Base-by-base conservation (phyloP, 1,139 yeast species). In the Zygoascus meyerae region DNA sequence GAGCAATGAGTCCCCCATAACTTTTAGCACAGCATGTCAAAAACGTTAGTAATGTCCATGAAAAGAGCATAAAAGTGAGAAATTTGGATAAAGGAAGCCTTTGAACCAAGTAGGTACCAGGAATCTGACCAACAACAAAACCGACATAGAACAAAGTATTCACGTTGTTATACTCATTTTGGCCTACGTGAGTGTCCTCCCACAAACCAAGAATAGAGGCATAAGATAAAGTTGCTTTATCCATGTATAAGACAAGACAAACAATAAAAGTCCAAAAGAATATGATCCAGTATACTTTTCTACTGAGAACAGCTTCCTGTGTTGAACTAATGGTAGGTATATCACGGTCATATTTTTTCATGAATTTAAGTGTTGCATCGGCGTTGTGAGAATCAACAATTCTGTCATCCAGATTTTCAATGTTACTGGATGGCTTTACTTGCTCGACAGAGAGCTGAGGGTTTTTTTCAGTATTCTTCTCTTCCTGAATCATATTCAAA, bases 131-230 rank as follows among this genome's bases (percentile, higher is more conserved):
- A 31, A 74, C 66, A 47, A 75, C 55, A 53, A 74, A 75, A 9
- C 79, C 80, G 51, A 74, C 68, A 54, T 75, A 74, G 60, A 81
- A 79, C 29, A 78, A 72, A 1, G 86, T 69, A 31, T 52, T 52
- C 5, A 46, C 40, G 18, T 51, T 48, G 34, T 52, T 49, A 33
- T 52, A 52, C 40, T 46, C 35, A 37, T 51, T 42, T 39, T 52
- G 56, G 18, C 43, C 53, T 17, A 73, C 49, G 2, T 66, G 67
- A 2, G 73, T 68, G 41, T 69, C 75, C 26, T 65, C 67, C 61
- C 66, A 73, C 21, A 73, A 58, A 0, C 71, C 75, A 40, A 72
- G 61, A 21, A 72, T 65, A 1, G 74, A 61, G 28, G 72, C 68
- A 52, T 71, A 74, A 1, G 73, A 68, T 39, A 72, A 55, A 2